Evolutionary conservation across 352 stramenopile species (phyloP), one percentile per base, ranked within the genome.

Genomic region (Phytophthora capsici): DNA sequence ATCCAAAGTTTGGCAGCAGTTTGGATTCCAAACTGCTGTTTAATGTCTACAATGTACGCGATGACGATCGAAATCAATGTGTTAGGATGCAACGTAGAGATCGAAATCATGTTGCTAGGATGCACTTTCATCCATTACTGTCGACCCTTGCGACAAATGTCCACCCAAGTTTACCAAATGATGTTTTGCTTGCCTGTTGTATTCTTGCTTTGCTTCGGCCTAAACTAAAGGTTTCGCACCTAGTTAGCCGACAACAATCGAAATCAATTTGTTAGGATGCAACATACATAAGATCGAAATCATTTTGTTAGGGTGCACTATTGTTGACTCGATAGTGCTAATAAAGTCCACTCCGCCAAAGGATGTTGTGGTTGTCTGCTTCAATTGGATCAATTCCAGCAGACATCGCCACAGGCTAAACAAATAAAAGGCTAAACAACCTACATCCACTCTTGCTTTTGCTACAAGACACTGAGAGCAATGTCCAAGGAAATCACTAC

Each of bases 401-500:
- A 12, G 8, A 6, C 25, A 28, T 28, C 25, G 7, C 12, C 28
- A 32, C 9, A 32, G 2, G 7, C 28, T 12, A 8, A 8, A 32
- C 7, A 12, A 32, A 32, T 12, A 34, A 34, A 30, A 34, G 28
- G 28, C 10, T 14, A 14, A 3, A 14, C 28, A 34, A 14, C 8
- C 28, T 34, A 9, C 9, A 9, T 16, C 37, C 57, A 65, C 37
- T 58, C 20, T 58, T 43, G 19, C 40, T 34, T 65, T 57, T 45
- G 20, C 57, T 17, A n/a, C 6, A 38, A 20, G n/a, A 40, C 30
- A 38, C 20, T 41, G 6, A n/a, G 17, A 12, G 46, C 14, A 23
- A 73, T 68, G 51, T 44, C 43, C 38, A 47, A 56, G 12, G 45
- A 55, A 2, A 26, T 36, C 6, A 22, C 53, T n/a, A 53, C 68